Percentiles rank a stretch among this genome's conserved stretches.
Evolutionary conservation across 129 eudicot species (phyloP).

Genomic region (Flaveria bidentis): DNA sequence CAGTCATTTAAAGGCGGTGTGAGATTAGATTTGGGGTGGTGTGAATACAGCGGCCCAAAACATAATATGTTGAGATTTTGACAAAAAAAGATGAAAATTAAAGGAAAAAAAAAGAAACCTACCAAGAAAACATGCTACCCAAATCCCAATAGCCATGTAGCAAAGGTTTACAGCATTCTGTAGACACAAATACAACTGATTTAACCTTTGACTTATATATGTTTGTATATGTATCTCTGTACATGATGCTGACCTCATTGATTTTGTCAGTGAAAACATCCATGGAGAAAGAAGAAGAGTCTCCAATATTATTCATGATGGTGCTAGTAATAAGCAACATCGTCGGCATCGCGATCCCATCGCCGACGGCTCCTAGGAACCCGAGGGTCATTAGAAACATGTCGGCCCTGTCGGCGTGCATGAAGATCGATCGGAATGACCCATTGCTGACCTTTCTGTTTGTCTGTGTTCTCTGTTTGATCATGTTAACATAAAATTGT

Average conservation of each 20-base stretch:
- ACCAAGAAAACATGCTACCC: constrained; percentile 70
- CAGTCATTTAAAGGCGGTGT: no score
- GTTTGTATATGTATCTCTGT: not conserved
- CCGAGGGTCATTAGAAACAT: constrained; percentile 64
- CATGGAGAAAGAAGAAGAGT: constrained; percentile 20
- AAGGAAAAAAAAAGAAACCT: constrained; percentile 15
- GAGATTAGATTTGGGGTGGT: no score
- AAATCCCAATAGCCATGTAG: constrained; percentile 66
- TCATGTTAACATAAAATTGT: constrained; percentile 17
- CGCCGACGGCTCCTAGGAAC: constrained; percentile 70
- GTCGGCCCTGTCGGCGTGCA: constrained; percentile 79
- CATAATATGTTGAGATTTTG: not conserved
- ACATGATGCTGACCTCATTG: constrained; percentile 50
- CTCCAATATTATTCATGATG: constrained; percentile 77
- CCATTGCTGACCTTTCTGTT: constrained; percentile 35
- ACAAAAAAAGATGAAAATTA: not conserved
- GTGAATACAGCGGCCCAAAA: no score
- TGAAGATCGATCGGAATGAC: constrained; percentile 66
- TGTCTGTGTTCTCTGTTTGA: constrained; percentile 5
- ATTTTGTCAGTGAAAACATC: constrained; percentile 39
- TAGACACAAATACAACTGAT: not conserved
- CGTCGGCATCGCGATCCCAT: constrained; percentile 71
- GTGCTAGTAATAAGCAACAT: constrained; percentile 65
- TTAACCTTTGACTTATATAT: not conserved
- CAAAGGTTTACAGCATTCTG: constrained; percentile 60